A percentile compares a stretch with the other conserved stretches of the same genome.
phyloP scores from a whole-genome alignment of 257 asterid genomes.

The Thymus mandschuricus region DNA sequence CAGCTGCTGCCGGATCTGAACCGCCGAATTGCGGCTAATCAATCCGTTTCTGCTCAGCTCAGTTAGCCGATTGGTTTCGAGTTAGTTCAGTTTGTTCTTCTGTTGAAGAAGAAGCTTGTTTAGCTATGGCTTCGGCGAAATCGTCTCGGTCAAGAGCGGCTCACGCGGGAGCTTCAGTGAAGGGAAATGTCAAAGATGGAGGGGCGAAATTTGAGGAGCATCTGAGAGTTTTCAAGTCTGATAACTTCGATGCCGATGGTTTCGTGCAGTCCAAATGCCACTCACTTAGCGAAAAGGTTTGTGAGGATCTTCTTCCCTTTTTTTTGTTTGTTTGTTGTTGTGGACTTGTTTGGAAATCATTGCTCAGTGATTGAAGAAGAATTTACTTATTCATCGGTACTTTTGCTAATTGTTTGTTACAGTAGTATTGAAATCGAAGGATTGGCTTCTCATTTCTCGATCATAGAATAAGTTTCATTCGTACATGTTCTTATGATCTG shows the following conservation, averaged over 20 bases:
- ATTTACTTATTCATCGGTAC: background rate
- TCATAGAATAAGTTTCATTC: background rate
- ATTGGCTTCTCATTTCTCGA: slow-evolving; percentile 23
- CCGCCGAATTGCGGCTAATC: slow-evolving; percentile 25
- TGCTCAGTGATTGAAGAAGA: slow-evolving; percentile 21
- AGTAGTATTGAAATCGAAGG: slow-evolving; percentile 8
- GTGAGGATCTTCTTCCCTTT: background rate
- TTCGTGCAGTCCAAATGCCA: slow-evolving; percentile 91
- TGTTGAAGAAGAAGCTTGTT: background rate
- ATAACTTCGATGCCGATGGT: slow-evolving; percentile 85
- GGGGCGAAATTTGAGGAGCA: slow-evolving; percentile 85
- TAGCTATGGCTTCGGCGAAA: slow-evolving; percentile 76
- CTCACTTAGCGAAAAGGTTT: slow-evolving; percentile 85
- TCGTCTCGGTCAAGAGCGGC: slow-evolving; percentile 81
- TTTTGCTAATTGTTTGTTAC: background rate
- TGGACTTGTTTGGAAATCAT: slow-evolving; percentile 3
- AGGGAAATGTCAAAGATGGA: slow-evolving; percentile 59
- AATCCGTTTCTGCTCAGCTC: slow-evolving; percentile 22
- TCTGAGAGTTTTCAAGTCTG: slow-evolving; percentile 93
- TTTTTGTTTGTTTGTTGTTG: slow-evolving; percentile 2
- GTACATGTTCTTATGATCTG: background rate
- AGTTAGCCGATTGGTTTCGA: slow-evolving; percentile 29
- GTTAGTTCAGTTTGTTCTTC: slow-evolving; percentile 12
- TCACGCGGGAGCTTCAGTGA: slow-evolving; percentile 58
- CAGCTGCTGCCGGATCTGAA: slow-evolving; percentile 45